A percentile compares a stretch with the other conserved stretches of the same genome.
These are phyloP conservation scores for Euphorbia celastroides DNA, from an alignment of 441 rosid genomes.

Conservation along the genomic window DNA sequence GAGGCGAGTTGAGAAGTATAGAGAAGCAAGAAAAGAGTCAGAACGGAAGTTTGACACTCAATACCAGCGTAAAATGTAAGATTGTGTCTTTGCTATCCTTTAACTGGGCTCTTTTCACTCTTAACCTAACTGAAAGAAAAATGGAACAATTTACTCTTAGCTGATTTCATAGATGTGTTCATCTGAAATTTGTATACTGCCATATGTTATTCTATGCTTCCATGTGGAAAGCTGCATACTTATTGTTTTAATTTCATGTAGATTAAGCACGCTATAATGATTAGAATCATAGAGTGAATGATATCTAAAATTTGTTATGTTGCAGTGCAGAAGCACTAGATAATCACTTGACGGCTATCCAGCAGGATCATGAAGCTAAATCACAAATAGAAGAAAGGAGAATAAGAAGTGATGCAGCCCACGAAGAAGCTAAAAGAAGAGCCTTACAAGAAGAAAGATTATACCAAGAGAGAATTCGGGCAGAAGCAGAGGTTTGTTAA, in stretches of 20 bases:
- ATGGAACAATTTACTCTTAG: not conserved
- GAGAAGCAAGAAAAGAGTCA: slow-evolving; percentile 58
- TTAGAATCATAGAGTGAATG: slow-evolving; percentile 3
- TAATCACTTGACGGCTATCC: slow-evolving; percentile 76
- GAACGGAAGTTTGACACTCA: slow-evolving; percentile 76
- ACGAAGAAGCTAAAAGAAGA: slow-evolving; percentile 82
- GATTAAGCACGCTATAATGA: not conserved
- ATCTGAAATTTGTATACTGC: not conserved
- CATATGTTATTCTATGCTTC: not conserved
- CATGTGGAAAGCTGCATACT: not conserved
- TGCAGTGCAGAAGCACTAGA: slow-evolving; percentile 92
- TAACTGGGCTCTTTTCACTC: slow-evolving; percentile 6
- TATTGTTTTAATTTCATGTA: slow-evolving; percentile 5
- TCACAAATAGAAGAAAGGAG: slow-evolving; percentile 89
- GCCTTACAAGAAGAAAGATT: slow-evolving; percentile 72
- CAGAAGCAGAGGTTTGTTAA: slow-evolving; percentile 78
- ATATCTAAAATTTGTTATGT: slow-evolving; percentile 13
- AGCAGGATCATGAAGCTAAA: slow-evolving; percentile 71
- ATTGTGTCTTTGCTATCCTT: slow-evolving; percentile 9
- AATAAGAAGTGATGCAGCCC: slow-evolving; percentile 76
- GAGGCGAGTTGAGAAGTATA: slow-evolving; percentile 49
- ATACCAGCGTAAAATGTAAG: slow-evolving; percentile 83
- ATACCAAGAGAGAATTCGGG: slow-evolving; percentile 73
- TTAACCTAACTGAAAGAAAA: not conserved
- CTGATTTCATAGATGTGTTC: not conserved